Conservation (phyloP, 768 basidiomycete genomes). For the Rhodotorula paludigena region DNA sequence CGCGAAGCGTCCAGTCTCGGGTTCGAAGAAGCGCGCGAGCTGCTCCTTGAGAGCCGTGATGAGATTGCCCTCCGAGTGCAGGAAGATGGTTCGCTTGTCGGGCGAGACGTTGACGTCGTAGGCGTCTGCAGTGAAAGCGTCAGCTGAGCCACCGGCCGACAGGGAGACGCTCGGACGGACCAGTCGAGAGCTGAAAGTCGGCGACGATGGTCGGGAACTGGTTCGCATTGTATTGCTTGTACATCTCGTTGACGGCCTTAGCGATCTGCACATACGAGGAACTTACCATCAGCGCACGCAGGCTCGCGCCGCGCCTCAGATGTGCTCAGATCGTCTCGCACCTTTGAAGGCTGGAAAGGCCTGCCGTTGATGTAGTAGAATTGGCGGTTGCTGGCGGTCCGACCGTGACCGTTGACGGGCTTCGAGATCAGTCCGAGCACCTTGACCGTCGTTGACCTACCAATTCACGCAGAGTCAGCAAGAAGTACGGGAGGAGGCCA, state of each 20-base stretch:
- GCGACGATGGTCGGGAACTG: slow-evolving; percentile 79
- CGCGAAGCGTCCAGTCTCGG: slow-evolving; percentile 68
- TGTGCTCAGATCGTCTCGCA: slow-evolving; percentile 45
- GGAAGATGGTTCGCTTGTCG: slow-evolving; percentile 89
- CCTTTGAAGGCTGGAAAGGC: slow-evolving; percentile 75
- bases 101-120: slow-evolving; percentile 94
- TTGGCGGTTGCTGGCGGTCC: slow-evolving; percentile 76
- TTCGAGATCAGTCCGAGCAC: slow-evolving; percentile 79
- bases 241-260: slow-evolving; percentile 87
- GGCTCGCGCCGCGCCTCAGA: too few relatives aligned
- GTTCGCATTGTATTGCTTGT: slow-evolving; percentile 68
- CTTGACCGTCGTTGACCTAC: slow-evolving; percentile 50
- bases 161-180: too few relatives aligned
- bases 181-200: slow-evolving; percentile 72
- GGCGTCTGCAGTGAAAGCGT: slow-evolving; percentile 54
- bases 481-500: too few relatives aligned
- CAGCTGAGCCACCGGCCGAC: too few relatives aligned
- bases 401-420: slow-evolving; percentile 67
- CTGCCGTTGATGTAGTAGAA: slow-evolving; percentile 90
- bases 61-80: slow-evolving; percentile 79
- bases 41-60: slow-evolving; percentile 72
- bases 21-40: slow-evolving; percentile 34
- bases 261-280: too few relatives aligned
- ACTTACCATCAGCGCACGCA: too few relatives aligned
- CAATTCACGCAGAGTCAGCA: too few relatives aligned